A percentile compares a stretch with the other conserved stretches of the same genome.
phyloP scores from a whole-genome alignment of 2,329 filamentous ascomycete genomes.

The Phaeoacremonium minimum region DNA sequence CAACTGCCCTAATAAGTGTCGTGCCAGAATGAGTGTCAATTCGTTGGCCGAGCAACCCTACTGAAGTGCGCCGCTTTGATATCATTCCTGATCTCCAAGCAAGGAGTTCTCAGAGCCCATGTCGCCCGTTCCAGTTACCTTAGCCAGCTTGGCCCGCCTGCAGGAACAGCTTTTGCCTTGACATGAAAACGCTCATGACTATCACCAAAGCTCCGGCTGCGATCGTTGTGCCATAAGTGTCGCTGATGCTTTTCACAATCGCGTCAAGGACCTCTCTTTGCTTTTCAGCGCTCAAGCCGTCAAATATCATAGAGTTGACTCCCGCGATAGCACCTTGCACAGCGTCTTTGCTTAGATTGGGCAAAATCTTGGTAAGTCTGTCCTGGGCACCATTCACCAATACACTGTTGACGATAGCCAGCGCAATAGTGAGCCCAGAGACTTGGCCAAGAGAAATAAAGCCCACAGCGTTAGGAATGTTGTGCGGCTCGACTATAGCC shows the following conservation, averaged over 20 bases:
- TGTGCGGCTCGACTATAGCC: constrained; percentile 18
- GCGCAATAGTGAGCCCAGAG: constrained; percentile 22
- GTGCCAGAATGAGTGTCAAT: too few species aligned
- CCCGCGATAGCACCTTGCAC: neutral
- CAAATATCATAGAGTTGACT: constrained; percentile 22
- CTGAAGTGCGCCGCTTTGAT: too few species aligned
- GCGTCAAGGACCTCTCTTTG: neutral
- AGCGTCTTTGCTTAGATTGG: neutral
- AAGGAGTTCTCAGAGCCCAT: too few species aligned
- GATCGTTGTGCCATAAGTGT: neutral
- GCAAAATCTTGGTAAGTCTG: constrained; percentile 1
- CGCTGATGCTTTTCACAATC: neutral
- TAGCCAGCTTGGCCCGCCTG: neutral
- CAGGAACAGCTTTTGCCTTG: neutral
- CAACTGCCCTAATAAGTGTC: too few species aligned
- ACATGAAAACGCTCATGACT: constrained; percentile 1
- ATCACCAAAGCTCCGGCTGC: neutral
- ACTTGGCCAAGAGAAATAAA: constrained; percentile 29
- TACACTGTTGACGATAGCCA: constrained; percentile 26
- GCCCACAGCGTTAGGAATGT: constrained; percentile 23
- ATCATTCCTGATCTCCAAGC: too few species aligned
- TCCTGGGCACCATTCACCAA: constrained; percentile 22
- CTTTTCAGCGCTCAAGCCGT: constrained; percentile 1
- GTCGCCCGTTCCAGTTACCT: too few species aligned
- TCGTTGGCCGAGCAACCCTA: too few species aligned